A percentile compares a stretch with the other conserved stretches of the same genome.
phyloP scores from a whole-genome alignment of 805 yeast genomes.

The Starmera pachycereana region DNA sequence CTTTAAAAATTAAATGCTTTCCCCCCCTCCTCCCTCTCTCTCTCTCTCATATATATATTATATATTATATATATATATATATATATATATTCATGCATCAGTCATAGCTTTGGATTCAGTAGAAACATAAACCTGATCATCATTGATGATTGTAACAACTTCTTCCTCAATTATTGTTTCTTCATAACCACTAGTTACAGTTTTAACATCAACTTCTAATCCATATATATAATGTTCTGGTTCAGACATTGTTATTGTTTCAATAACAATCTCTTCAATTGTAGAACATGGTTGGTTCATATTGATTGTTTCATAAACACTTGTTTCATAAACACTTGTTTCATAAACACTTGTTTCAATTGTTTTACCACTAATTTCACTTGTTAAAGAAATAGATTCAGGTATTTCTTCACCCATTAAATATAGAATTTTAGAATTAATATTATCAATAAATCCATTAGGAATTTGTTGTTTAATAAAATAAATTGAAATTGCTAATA shows the following conservation, averaged over 20 bases:
- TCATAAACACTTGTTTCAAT: neutral
- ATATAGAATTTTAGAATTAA: neutral
- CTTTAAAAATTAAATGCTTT: too few relatives aligned
- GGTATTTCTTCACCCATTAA: neutral
- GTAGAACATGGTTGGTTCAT: neutral
- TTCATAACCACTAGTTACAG: too few relatives aligned
- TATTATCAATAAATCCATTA: conserved; percentile 3
- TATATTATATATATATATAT: too few relatives aligned
- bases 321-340: neutral
- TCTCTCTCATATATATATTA: too few relatives aligned
- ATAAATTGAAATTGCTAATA: conserved; percentile 4
- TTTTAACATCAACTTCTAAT: too few relatives aligned
- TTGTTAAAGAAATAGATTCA: neutral
- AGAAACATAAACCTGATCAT: neutral
- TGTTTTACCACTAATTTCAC: neutral
- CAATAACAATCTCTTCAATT: too few relatives aligned
- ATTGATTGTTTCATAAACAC: neutral
- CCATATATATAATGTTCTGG: too few relatives aligned
- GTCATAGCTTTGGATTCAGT: neutral
- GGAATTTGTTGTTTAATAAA: conserved; percentile 6
- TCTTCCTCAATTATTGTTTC: neutral
- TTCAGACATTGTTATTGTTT: too few relatives aligned
- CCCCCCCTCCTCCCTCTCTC: too few relatives aligned
- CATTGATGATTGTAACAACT: neutral
- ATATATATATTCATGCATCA: too few relatives aligned